Base-by-base conservation (phyloP, 2,329 filamentous ascomycete species). In the Diaporthe sp. region DNA sequence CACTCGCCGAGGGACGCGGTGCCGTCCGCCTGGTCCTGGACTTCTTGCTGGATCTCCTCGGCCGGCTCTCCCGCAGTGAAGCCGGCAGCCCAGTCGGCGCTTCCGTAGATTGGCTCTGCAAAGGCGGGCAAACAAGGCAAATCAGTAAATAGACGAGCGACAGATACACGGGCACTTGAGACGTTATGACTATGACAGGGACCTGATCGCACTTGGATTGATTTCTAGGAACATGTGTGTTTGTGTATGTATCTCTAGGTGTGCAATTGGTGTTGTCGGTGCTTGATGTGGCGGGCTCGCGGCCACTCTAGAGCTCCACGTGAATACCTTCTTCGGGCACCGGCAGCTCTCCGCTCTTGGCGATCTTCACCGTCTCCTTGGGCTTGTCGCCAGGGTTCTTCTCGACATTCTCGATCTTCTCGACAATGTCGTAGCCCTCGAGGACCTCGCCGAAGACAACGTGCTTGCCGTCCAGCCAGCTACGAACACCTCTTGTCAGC, bases 301-400 rank as follows among this genome's bases (percentile, higher is more conserved):
- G 52, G 67, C 75, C 74, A 61, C 67, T 75, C 33, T 93, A 97
- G 86, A 97, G 93, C 87, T 97, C 94, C 87, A 92, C 90, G 87
- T 95, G 93, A 88, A 95, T 96, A 97, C 95, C 95, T 97, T 97
- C 95, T 88, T 91, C 88, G 83, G 94, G 93, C 78, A 96, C 92
- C 84, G 92, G 90, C 80, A 97, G 87, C 89, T 96, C 94, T 85
- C 95, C 95, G 86, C 93, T 95, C 90, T 95, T 94, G 83, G 84
- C 89, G 82, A 97, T 95, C 88, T 92, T 96, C 85, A 97, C 88
- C 28, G 88, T 82, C 86, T 92, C 85, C 77, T 83, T 82, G 38
- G 95, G 95, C 86, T 91, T 93, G 87, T 96, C 93, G 79, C 90
- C 89, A 58, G 87, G 79, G 77, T 83, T 85, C 83, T 93, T 96